phyloP scores from a whole-genome alignment of 371 early-diverging fungal species.

The Lichtheimia hyalospora region DNA sequence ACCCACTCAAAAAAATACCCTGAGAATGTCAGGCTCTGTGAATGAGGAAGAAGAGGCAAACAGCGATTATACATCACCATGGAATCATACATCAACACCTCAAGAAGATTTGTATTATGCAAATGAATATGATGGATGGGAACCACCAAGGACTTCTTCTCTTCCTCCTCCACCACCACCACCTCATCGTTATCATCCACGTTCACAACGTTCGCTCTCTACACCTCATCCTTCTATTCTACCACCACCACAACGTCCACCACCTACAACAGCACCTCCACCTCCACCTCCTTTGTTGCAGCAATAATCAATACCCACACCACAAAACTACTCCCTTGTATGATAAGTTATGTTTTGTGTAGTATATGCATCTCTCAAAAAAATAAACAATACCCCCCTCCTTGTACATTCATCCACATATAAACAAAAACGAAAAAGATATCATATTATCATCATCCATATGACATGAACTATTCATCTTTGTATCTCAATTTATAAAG shows the following conservation, averaged over 20 bases:
- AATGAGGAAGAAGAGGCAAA: too few species aligned
- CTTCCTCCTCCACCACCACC: background rate
- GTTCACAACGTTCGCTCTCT: background rate
- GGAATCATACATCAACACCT: background rate
- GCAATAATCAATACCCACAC: too few species aligned
- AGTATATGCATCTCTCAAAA: too few species aligned
- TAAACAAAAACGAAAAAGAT: too few species aligned
- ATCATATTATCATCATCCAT: too few species aligned
- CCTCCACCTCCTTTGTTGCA: conserved; percentile 6
- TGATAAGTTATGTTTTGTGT: too few species aligned
- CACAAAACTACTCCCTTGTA: too few species aligned
- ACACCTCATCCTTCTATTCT: background rate
- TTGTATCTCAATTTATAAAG: too few species aligned
- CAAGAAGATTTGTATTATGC: conserved; percentile 3
- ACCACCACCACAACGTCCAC: conserved; percentile 8
- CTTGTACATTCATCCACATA: too few species aligned
- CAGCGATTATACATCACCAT: background rate
- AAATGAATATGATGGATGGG: conserved; percentile 6
- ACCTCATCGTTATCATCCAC: background rate
- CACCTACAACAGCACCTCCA: conserved; percentile 2
- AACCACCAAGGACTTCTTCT: background rate
- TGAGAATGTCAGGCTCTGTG: too few species aligned
- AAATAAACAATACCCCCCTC: too few species aligned
- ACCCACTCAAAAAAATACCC: background rate
- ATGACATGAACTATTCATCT: too few species aligned